Conservation (phyloP, 2,329 filamentous ascomycete species). For the Aspergillus pseudoglaucus region DNA sequence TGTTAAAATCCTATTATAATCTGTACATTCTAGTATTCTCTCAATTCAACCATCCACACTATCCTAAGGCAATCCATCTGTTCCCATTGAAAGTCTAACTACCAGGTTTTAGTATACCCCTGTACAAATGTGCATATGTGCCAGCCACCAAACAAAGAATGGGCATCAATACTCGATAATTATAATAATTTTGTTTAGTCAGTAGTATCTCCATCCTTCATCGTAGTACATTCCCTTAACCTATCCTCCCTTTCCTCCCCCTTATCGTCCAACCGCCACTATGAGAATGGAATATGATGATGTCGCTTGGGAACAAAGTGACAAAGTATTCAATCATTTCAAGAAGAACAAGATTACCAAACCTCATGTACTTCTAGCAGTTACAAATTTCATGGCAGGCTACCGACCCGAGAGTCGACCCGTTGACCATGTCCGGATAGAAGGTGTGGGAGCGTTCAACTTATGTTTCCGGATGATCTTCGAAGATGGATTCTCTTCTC, state of each 20-base stretch:
- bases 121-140: background rate
- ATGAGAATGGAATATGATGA: slow-evolving; percentile 1
- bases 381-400: background rate
- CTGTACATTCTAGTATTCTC: too few relatives aligned
- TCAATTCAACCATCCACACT: too few relatives aligned
- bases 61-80: too few relatives aligned
- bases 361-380: background rate
- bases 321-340: background rate
- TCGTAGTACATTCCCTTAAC: background rate
- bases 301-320: slow-evolving; percentile 1
- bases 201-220: background rate
- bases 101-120: too few relatives aligned
- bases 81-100: too few relatives aligned
- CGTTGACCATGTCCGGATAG: background rate
- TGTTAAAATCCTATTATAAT: too few relatives aligned
- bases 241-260: background rate
- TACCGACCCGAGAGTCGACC: background rate
- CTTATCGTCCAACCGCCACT: background rate
- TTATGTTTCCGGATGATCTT: slow-evolving; percentile 16
- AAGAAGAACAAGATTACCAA: background rate
- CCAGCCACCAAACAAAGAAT: background rate
- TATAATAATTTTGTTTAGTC: background rate
- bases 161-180: background rate
- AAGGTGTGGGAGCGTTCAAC: slow-evolving; percentile 16
- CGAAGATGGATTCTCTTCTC: slow-evolving; percentile 4